Percentiles rank a stretch among this genome's conserved stretches.
These are phyloP conservation scores for Apiospora malaysiana DNA, from an alignment of 2,329 filamentous ascomycete species.

Conservation along the genomic window DNA sequence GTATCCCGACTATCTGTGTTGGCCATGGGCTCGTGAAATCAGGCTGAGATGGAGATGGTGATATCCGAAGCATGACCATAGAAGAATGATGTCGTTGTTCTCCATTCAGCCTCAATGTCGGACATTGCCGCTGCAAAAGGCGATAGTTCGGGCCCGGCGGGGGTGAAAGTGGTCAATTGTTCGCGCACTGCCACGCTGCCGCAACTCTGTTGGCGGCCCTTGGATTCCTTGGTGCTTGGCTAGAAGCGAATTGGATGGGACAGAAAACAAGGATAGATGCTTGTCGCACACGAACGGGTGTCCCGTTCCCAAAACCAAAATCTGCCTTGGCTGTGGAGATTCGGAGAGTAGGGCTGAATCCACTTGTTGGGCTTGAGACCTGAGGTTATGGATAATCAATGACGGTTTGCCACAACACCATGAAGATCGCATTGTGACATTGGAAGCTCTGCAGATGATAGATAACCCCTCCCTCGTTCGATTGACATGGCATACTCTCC, in stretches of 20 bases:
- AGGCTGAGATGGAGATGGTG: not conserved
- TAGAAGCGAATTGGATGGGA: not conserved
- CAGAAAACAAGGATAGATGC: not conserved
- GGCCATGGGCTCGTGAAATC: not conserved
- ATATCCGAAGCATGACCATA: not conserved
- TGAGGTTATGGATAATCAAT: not conserved
- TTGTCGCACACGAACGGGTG: slow-evolving; percentile 11
- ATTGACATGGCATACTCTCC: not conserved
- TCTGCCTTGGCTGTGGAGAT: slow-evolving; percentile 10
- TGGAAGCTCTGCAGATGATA: not conserved
- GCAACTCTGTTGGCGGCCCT: not conserved
- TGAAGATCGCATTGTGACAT: not conserved
- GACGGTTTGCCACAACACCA: slow-evolving; percentile 7
- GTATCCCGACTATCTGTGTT: too few species aligned
- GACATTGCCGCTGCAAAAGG: slow-evolving; percentile 9
- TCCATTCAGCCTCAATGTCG: slow-evolving; percentile 5
- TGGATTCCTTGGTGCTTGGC: not conserved
- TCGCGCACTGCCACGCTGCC: slow-evolving; percentile 1
- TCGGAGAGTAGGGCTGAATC: slow-evolving; percentile 4
- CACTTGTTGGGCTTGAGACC: not conserved
- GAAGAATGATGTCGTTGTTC: not conserved
- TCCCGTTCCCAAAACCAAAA: not conserved
- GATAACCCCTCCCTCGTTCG: not conserved
- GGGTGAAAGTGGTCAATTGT: not conserved
- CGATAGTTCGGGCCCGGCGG: not conserved